Evolutionary conservation across 78 protist species (phyloP).

Genomic region (Planoprotostelium fungivorum): DNA sequence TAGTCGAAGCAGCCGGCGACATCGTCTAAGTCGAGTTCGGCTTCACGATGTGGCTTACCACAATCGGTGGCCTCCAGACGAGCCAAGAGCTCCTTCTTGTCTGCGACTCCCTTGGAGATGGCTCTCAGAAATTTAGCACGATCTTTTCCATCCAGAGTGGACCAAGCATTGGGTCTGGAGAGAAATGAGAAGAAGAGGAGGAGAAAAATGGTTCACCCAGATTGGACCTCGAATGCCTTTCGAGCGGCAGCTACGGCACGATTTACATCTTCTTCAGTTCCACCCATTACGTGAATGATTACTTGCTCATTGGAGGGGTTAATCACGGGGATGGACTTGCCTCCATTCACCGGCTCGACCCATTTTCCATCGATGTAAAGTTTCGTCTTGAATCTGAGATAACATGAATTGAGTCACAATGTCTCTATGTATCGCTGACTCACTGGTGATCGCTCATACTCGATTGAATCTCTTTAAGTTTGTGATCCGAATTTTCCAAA

Average conservation of each 20-base stretch:
- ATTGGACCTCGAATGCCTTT: slow-evolving; percentile 47
- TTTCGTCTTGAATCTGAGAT: background rate
- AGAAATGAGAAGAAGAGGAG: background rate
- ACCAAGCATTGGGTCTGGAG: background rate
- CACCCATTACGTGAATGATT: slow-evolving; percentile 59
- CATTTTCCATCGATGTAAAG: background rate
- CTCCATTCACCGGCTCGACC: background rate
- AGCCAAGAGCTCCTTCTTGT: slow-evolving; percentile 32
- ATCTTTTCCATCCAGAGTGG: background rate
- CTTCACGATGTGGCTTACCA: slow-evolving; percentile 56
- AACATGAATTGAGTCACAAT: too few species aligned
- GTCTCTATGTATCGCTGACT: too few species aligned
- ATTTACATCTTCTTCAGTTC: slow-evolving; percentile 56
- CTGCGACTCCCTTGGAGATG: slow-evolving; percentile 62
- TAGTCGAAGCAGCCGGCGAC: background rate
- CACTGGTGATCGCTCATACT: background rate
- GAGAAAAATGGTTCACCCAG: slow-evolving; percentile 7
- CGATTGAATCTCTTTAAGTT: too few species aligned
- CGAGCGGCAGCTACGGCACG: slow-evolving; percentile 66
- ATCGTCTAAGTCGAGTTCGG: background rate
- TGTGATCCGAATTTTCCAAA: too few species aligned
- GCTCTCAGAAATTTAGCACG: slow-evolving; percentile 23
- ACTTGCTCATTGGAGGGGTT: slow-evolving; percentile 56
- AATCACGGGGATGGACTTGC: slow-evolving; percentile 5
- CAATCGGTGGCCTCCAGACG: slow-evolving; percentile 52